Evolutionary conservation across 306 rosid genomes (phyloP).

Genomic region (Leucaena leucocephala): DNA sequence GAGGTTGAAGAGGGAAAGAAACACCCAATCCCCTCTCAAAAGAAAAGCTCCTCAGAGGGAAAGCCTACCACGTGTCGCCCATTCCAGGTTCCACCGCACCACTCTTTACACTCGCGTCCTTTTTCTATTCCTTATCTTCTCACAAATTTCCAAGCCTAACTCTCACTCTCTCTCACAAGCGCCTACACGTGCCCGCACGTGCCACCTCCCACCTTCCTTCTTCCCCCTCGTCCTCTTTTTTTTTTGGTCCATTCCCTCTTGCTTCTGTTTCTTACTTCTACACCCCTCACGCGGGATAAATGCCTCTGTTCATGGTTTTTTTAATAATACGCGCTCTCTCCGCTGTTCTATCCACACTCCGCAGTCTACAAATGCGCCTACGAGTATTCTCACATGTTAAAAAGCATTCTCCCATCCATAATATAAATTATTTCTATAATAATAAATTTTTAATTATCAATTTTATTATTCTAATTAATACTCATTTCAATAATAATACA

Average conservation of each 20-base stretch:
- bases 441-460: too few relatives aligned
- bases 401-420: too few relatives aligned
- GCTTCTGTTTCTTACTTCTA: background rate
- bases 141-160: conserved; percentile 71
- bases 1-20: conserved; percentile 76
- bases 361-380: background rate
- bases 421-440: too few relatives aligned
- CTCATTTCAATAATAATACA: too few relatives aligned
- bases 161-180: conserved; percentile 35
- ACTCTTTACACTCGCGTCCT: background rate
- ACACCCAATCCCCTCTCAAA: conserved; percentile 34
- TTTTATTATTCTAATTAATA: too few relatives aligned
- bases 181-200: conserved; percentile 43
- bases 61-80: conserved; percentile 37
- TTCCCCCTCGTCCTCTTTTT: too few relatives aligned
- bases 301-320: background rate
- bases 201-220: too few relatives aligned
- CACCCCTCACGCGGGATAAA: conserved; percentile 52
- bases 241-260: background rate
- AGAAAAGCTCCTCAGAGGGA: background rate
- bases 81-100: background rate
- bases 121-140: conserved; percentile 31
- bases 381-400: too few relatives aligned
- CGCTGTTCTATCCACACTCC: background rate
- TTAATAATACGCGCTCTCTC: background rate